Conservation (phyloP, 169 alveolate species). For the Babesia gibsoni region DNA sequence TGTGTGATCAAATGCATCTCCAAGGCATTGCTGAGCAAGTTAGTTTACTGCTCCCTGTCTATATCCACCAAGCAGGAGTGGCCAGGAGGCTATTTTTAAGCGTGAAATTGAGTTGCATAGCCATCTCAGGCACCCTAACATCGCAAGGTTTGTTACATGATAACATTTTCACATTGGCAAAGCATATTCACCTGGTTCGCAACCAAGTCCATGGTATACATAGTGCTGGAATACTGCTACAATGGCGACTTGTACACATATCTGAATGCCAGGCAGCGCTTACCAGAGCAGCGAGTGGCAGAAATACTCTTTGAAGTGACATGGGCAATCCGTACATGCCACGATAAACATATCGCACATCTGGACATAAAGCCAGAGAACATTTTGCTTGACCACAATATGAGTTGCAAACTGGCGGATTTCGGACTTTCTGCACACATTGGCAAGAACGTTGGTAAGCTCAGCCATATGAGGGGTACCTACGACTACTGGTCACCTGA, state of each 20-base stretch:
- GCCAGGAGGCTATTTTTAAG: conserved; percentile 79
- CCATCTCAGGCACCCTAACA: conserved; percentile 84
- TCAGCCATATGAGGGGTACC: conserved; percentile 62
- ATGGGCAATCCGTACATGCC: conserved; percentile 85
- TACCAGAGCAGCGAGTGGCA: conserved; percentile 71
- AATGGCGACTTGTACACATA: conserved; percentile 76
- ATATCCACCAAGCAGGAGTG: conserved; percentile 50
- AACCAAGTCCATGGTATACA: conserved; percentile 74
- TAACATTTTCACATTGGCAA: not conserved
- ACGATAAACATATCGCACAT: conserved; percentile 83
- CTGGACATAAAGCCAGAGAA: conserved; percentile 83
- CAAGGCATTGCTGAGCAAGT: conserved; percentile 72
- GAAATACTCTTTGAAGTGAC: conserved; percentile 76
- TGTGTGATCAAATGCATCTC: conserved; percentile 83
- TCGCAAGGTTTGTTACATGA: conserved; percentile 64
- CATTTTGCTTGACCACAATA: conserved; percentile 77
- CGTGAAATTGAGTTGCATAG: conserved; percentile 86
- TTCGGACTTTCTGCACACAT: conserved; percentile 84
- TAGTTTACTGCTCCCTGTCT: not conserved
- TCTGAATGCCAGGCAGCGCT: conserved; percentile 66
- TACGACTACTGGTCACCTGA: conserved; percentile 81
- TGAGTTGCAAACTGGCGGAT: conserved; percentile 78
- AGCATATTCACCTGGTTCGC: conserved; percentile 82
- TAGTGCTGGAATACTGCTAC: conserved; percentile 82
- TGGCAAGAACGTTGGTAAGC: conserved; percentile 65